Evolutionary conservation across 108 stramenopile genomes (phyloP).

Genomic region (Fragilaria radians): DNA sequence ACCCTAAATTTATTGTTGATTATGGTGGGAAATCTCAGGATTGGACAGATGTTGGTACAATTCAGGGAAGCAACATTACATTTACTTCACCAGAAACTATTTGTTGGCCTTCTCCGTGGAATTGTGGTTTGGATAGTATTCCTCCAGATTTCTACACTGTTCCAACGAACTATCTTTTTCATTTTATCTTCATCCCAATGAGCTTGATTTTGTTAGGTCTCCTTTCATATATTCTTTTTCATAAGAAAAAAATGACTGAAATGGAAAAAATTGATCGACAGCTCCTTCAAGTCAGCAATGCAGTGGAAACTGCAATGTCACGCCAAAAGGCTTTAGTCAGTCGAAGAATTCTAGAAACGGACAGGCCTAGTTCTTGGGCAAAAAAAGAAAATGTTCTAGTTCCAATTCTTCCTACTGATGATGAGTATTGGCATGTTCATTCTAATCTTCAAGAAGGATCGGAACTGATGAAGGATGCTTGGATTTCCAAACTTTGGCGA

Average conservation of each 20-base stretch:
- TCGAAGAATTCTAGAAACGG: neutral
- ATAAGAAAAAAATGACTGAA: neutral
- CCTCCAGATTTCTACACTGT: no score
- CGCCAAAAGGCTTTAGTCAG: neutral
- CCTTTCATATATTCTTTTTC: neutral
- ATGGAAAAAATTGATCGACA: neutral
- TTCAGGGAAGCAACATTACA: no score
- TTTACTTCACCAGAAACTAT: no score
- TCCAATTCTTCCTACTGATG: neutral
- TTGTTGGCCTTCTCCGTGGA: no score
- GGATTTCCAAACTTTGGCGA: neutral
- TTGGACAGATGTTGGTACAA: no score
- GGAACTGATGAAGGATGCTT: conserved; percentile 2
- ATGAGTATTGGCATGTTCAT: neutral
- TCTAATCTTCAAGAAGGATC: neutral
- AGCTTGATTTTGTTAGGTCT: neutral
- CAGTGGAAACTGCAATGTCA: neutral
- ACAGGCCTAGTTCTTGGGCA: neutral
- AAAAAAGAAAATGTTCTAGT: neutral
- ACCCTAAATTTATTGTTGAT: neutral
- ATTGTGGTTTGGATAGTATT: no score
- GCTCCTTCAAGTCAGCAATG: neutral
- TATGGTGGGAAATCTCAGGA: no score
- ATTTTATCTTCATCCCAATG: no score
- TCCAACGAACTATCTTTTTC: no score